Base-by-base conservation (phyloP, 768 basidiomycete species). In the Dictyophora rubrovolvata region DNA sequence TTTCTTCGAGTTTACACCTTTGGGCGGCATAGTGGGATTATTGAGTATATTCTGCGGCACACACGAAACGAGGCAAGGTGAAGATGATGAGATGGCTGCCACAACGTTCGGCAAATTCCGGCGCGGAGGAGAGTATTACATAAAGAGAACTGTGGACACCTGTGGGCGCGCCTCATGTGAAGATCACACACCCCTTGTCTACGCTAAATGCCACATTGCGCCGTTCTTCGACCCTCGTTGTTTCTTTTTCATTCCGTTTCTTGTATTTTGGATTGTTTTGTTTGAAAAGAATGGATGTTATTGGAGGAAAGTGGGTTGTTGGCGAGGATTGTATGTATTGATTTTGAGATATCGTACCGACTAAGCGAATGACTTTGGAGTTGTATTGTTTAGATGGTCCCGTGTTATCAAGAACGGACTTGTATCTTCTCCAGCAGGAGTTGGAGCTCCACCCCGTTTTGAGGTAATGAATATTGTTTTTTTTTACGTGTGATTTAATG, bases 1-100 rank as follows among this genome's bases (percentile, higher is more conserved):
- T 70, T 95, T 95, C 84, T 95, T 96, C 59, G 89, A 77, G 76
- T 93, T 95, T 65, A 79, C 83, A 62, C 85, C 88, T 71, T 90
- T 91, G 0, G 93, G 93, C 52, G 93, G 72, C 93, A 94, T 93
- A 33, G 14, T 36, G 21, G 42, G 42, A 55, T 42, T 42, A 42
- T n/a, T 12, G 42, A 20, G 55, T 20, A 18, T 20, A 28, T 16
- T 22, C n/a, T n/a, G n/a, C n/a, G n/a, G n/a, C n/a, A n/a, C n/a
- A n/a, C 18, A 48, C 21, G 22, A 57, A 14, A 57, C n/a, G 18
- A 28, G 36, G 28, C 28, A 33, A 20, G 53, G 36, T 42, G 42
- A 42, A 37, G 34, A n/a, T n/a, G 28, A 53, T 10, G 17, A 46
- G 7, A 22, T 37, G 54, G 21, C 47, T n/a, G 21, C 47, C 21